Conservation (phyloP, 257 asterid genomes). For the Ajuga chamaepitys region DNA sequence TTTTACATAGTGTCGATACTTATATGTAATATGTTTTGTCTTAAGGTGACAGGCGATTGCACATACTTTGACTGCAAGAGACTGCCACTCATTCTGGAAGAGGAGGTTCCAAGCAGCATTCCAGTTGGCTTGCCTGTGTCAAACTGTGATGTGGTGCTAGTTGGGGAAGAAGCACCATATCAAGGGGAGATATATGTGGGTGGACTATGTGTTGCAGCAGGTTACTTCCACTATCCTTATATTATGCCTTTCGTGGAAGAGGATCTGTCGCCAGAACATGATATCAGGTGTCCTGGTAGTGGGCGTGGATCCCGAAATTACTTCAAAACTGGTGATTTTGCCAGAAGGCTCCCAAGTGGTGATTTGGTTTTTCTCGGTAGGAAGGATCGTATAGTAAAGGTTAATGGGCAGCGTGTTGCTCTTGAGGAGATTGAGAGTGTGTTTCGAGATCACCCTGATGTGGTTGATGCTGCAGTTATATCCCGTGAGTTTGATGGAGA, state of each 20-base stretch:
- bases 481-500: conserved; percentile 49
- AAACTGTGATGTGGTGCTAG: conserved; percentile 63
- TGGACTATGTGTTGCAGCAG: conserved; percentile 76
- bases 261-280: conserved; percentile 21
- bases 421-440: conserved; percentile 78
- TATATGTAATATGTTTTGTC: conserved; percentile 1
- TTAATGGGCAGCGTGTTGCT: conserved; percentile 80
- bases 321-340: conserved; percentile 86
- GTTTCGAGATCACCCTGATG: conserved; percentile 54
- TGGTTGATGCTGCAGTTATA: conserved; percentile 79
- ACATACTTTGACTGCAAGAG: conserved; percentile 86
- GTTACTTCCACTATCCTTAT: conserved; percentile 63
- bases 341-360: conserved; percentile 70
- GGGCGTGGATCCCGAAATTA: conserved; percentile 24
- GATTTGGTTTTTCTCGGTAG: conserved; percentile 78
- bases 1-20: conserved; percentile 2
- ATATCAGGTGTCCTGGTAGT: neutral
- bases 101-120: conserved; percentile 47
- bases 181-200: conserved; percentile 79
- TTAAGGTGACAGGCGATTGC: conserved; percentile 93
- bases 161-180: conserved; percentile 56
- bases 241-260: conserved; percentile 39
- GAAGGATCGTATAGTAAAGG: conserved; percentile 74
- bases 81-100: conserved; percentile 51
- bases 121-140: conserved; percentile 72